Evolutionary conservation across 257 asterid species (phyloP), one percentile per base, ranked within the genome.

Genomic region (Ehretia macrophylla): DNA sequence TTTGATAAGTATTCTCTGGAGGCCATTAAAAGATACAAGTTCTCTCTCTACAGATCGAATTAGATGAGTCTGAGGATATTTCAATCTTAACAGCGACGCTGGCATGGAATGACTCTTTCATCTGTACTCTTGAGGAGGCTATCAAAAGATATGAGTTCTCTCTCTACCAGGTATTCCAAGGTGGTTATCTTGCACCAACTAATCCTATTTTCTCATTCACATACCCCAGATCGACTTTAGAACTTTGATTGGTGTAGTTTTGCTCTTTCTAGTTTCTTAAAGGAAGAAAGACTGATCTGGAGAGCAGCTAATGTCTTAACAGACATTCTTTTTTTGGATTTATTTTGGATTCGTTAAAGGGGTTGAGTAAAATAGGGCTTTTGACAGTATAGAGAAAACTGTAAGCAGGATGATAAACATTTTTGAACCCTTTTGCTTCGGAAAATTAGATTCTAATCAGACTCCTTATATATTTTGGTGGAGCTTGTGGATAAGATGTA

Each of bases 31-130:
- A 62, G 64, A 14, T 83, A 72, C 66, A 79, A 79, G 70, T 72
- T 60, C 53, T 58, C 82, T 66, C 76, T 79, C 64, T 78, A 77
- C 69, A 42, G 47, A 82, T 89, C 73, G 95, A 82, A 79, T 72
- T 89, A 72, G 87, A 75, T 65, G 97, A 89, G 70, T 83, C 74
- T 56, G 85, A 79, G 65, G 92, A 79, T 68, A 81, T 85, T 53
- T 66, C 94, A 52, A 59, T 86, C 75, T 74, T 89, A 67, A 44
- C 53, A 32, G 83, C 87, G 35, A 86, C 88, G 56, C 67, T 89
- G 64, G 95, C 97, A 60, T 89, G 97, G 97, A 78, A 82, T 68
- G 83, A 77, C 70, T 66, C 84, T 49, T 78, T 81, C 40, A 54
- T 84, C 39, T 69, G 86, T 69, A 86, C 78, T 19, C 78, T 82